Percentiles rank a stretch among this genome's conserved stretches.
phyloP scores from a whole-genome alignment of 768 basidiomycete species.

The Lanmaoa pseudosensibilis region DNA sequence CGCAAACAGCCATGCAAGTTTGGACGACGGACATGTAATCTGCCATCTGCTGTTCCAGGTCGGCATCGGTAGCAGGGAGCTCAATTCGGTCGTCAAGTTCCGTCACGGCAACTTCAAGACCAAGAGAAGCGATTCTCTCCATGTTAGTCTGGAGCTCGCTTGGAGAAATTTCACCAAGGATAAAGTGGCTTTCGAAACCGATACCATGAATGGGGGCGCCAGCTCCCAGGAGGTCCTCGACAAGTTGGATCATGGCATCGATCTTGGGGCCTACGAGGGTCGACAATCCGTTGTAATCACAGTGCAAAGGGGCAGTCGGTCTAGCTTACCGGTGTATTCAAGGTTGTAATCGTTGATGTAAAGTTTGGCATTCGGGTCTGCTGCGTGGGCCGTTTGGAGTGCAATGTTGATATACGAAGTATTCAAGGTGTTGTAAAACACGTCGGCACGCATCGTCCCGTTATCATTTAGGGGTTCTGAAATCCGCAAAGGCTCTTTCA shows the following conservation, averaged over 20 bases:
- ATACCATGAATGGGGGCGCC: constrained; percentile 60
- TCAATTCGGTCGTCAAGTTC: constrained; percentile 67
- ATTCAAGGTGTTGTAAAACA: constrained; percentile 55
- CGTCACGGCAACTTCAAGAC: constrained; percentile 67
- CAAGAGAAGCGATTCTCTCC: constrained; percentile 53
- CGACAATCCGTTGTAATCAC: not conserved
- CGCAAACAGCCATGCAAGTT: constrained; percentile 47
- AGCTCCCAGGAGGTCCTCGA: constrained; percentile 44
- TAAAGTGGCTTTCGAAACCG: constrained; percentile 60
- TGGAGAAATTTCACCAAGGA: constrained; percentile 55
- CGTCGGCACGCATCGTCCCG: constrained; percentile 51
- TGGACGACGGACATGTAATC: constrained; percentile 58
- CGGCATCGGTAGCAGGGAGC: constrained; percentile 45
- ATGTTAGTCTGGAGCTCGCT: constrained; percentile 47
- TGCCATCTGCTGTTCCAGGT: constrained; percentile 51
- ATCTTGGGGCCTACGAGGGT: constrained; percentile 24
- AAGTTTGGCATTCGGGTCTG: constrained; percentile 35
- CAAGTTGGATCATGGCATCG: constrained; percentile 54
- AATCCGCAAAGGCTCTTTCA: not conserved
- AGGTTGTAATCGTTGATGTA: constrained; percentile 35
- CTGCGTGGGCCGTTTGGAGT: constrained; percentile 36
- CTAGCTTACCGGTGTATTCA: constrained; percentile 24
- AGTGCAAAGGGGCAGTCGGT: not conserved
- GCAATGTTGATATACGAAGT: constrained; percentile 51
- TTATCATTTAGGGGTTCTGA: constrained; percentile 46